Evolutionary conservation across 2,329 filamentous ascomycete genomes (phyloP), one percentile per base, ranked within the genome.

Genomic region (Cadophora sp.): DNA sequence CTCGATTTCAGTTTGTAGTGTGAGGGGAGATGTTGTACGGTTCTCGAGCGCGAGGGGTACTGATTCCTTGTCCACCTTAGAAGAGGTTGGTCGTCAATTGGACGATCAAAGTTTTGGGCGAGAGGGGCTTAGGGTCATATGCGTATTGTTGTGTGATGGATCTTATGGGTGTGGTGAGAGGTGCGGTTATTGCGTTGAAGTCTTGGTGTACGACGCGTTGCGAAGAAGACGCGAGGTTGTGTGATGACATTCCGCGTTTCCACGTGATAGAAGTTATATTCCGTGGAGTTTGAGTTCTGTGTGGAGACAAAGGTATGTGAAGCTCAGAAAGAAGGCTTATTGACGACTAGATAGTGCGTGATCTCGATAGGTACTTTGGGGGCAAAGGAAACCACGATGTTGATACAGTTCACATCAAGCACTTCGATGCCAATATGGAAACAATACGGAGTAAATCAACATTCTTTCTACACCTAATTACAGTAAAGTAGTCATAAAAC

Each of bases 391-490:
- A 16, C 26, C 16, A 31, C 51, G 27, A 7, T n/a, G 26, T 8
- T 55, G 51, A 14, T 27, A 53, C 26, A 31, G 12, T 53, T 31
- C 26, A 40, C 19, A 22, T 59, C 34, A 40, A 22, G 3, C 6
- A 12, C 34, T 8, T 9, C n/a, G n/a, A n/a, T n/a, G n/a, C n/a
- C n/a, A n/a, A n/a, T 43, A 14, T 8, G 12, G n/a, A 26, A n/a
- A 59, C 50, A 55, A 46, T 51, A n/a, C n/a, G n/a, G n/a, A n/a
- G n/a, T n/a, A 53, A 48, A 60, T 60, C 53, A 26, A 59, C 37
- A 34, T 48, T 59, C 56, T 40, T 51, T 62, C 61, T 65, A 59
- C 19, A 62, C 43, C 61, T 73, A 70, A 70, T 68, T 71, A 71
- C 66, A 71, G n/a, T 68, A 29, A 67, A 64, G 22, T 53, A 65